Conservation (phyloP, 1,284 basidiomycete species). For the Macrocystidia cucumis region DNA sequence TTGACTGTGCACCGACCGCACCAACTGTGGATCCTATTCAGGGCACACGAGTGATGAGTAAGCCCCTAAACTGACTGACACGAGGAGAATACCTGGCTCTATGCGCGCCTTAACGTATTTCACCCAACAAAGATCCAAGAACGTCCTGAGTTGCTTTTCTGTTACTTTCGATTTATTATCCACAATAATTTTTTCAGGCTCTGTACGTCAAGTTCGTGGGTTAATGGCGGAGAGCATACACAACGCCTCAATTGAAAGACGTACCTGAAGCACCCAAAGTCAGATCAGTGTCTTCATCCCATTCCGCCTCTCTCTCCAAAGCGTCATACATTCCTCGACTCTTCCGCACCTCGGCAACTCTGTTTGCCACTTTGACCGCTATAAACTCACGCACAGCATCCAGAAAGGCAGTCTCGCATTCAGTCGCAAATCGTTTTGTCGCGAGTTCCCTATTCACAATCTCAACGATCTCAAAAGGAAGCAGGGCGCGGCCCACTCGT, state of each 20-base stretch:
- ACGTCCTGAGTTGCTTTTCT: conserved; percentile 67
- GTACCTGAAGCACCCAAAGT: conserved; percentile 70
- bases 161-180: conserved; percentile 93
- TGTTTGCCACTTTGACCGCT: conserved; percentile 57
- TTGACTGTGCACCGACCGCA: conserved; percentile 97
- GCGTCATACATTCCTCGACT: conserved; percentile 84
- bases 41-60: conserved; percentile 8
- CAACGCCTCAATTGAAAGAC: conserved; percentile 17
- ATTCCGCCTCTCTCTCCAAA: conserved; percentile 66
- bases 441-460: conserved; percentile 63
- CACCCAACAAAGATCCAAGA: conserved; percentile 85
- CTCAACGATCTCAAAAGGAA: conserved; percentile 86
- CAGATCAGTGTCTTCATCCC: conserved; percentile 75
- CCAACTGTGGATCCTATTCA: conserved; percentile 98
- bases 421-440: conserved; percentile 52
- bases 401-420: conserved; percentile 75
- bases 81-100: conserved; percentile 67
- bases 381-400: conserved; percentile 76
- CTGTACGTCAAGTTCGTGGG: conserved; percentile 23
- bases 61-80: conserved; percentile 1
- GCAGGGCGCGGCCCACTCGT: conserved; percentile 53
- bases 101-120: conserved; percentile 94
- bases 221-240: background rate
- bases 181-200: conserved; percentile 62
- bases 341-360: conserved; percentile 64